Evolutionary conservation across 2,329 filamentous ascomycete species (phyloP).

Genomic region (Seiridium unicorne): DNA sequence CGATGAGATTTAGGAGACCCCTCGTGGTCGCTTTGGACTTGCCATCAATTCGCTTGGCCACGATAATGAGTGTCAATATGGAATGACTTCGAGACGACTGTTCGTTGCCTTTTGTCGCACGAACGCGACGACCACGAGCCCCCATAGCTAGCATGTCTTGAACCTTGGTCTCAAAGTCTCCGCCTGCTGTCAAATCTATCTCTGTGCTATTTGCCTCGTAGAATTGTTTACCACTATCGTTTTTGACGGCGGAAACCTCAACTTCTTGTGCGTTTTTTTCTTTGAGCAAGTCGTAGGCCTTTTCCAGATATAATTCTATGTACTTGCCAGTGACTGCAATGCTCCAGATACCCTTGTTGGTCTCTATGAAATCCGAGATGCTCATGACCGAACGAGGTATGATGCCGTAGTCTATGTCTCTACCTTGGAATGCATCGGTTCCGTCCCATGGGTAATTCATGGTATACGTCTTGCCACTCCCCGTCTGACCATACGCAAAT

Average conservation of each 20-base stretch:
- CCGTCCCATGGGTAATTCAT: slow-evolving; percentile 5
- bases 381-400: background rate
- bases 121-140: background rate
- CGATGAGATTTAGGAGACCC: slow-evolving; percentile 8
- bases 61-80: background rate
- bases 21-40: background rate
- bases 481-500: slow-evolving; percentile 10
- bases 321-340: background rate
- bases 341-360: background rate
- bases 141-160: background rate
- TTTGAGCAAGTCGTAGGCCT: slow-evolving; percentile 8
- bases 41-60: background rate
- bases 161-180: background rate
- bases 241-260: background rate
- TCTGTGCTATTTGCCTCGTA: background rate
- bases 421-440: background rate
- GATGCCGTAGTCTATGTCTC: background rate
- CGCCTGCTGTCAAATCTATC: background rate
- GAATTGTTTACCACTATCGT: background rate
- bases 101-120: slow-evolving; percentile 4
- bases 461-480: slow-evolving; percentile 9
- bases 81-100: slow-evolving; percentile 9
- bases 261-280: background rate
- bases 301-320: slow-evolving; percentile 4
- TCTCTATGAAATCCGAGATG: background rate